Evolutionary conservation across 352 stramenopile species (phyloP), one percentile per base, ranked within the genome.

Genomic region (Pelagophyceae sp.): DNA sequence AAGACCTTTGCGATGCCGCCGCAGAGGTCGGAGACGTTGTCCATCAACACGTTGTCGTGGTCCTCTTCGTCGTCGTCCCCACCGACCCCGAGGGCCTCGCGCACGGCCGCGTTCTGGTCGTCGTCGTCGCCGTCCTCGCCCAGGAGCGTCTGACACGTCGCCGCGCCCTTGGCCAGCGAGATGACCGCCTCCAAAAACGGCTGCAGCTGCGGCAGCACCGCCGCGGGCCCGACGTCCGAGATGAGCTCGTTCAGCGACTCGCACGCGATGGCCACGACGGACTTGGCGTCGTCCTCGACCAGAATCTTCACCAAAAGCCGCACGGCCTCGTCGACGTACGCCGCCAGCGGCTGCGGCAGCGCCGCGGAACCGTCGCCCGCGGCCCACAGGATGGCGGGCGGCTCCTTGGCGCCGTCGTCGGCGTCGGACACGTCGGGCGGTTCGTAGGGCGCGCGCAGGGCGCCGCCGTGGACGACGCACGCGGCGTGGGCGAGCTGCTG

Each of bases 1-100:
- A 97, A 96, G 78, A 96, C 94, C 84, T 96, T 93, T 77, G 88
- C 90, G 78, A 98, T 91, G 54, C 90, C 89, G 35, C 93, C 92
- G 54, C 98, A 88, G 35, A 98, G 85, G 83, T 98, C 94, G 50
- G 92, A 96, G 5, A 94, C 91, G 50, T 88, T 89, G 78, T 96
- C 94, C 79, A 90, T 92, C 35, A 98, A 89, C 76, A 95, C 94
- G 65, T 96, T 92, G 72, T 96, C 92, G 67, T 98, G 92, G 50
- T 92, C 87, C 17, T 94, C 91, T 70, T 96, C 88, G 0, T 80
- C 84, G 51, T 84, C 84, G 45, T 82, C 33, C 0, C 51, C 32
- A 0, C 69, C 78, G 50, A 71, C 45, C 27, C n/a, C 40, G 33
- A 87, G 82, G 31, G 88, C 83, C 35, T 23, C 11, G 27, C 77